A percentile compares a stretch with the other conserved stretches of the same genome.
These are phyloP conservation scores for Hibiscus syriacus DNA, from an alignment of 345 rosid species.

Conservation along the genomic window DNA sequence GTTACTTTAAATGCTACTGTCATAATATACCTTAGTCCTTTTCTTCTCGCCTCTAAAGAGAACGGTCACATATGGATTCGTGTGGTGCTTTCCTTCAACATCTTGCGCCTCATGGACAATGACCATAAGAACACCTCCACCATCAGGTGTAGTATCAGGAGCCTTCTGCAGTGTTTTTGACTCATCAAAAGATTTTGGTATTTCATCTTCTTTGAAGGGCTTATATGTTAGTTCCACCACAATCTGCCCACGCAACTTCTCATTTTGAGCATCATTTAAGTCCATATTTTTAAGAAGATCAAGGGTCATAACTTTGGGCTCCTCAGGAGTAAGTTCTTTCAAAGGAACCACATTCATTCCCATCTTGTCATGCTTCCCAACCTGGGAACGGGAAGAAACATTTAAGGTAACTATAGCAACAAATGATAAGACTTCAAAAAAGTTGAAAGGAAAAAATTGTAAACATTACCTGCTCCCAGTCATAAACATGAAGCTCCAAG, in stretches of 20 bases:
- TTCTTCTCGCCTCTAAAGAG: constrained; percentile 74
- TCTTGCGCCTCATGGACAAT: constrained; percentile 80
- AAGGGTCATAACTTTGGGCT: constrained; percentile 54
- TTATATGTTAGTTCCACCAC: constrained; percentile 65
- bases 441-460: neutral
- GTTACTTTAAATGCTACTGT: neutral
- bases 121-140: constrained; percentile 81
- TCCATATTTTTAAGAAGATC: constrained; percentile 73
- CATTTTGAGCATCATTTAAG: constrained; percentile 44
- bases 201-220: constrained; percentile 73
- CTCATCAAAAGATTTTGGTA: constrained; percentile 47
- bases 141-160: constrained; percentile 75
- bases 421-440: constrained; percentile 5
- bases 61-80: constrained; percentile 65
- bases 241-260: constrained; percentile 54
- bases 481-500: constrained; percentile 58
- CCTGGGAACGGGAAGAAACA: constrained; percentile 28
- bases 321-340: constrained; percentile 70
- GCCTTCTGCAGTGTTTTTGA: constrained; percentile 47
- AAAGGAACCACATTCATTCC: constrained; percentile 70
- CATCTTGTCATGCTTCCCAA: constrained; percentile 91
- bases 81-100: constrained; percentile 93
- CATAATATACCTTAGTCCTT: constrained; percentile 57
- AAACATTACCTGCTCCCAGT: constrained; percentile 82
- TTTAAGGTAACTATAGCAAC: neutral